Evolutionary conservation across 306 rosid genomes (phyloP), one percentile per base, ranked within the genome.

Genomic region (Carpinus viminea): DNA sequence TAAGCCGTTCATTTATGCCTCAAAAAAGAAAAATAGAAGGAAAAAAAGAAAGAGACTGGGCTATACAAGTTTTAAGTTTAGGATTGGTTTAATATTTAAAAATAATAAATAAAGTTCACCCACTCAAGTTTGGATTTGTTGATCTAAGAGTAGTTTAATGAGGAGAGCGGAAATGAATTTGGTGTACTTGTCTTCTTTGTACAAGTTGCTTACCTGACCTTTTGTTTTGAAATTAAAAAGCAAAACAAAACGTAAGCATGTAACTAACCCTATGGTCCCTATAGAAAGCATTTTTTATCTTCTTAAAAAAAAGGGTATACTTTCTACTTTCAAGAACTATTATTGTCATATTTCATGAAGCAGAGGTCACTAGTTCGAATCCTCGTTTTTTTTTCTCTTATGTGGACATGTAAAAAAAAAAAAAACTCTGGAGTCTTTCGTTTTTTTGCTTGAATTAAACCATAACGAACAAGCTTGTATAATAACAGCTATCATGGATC

Each of bases 61-160:
- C 4, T 31, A 7, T 16, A 24, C 11, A 3, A 28, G 69, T 31
- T 60, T 13, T 4, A 3, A 28, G 69, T 31, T 60, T 13, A 13
- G 3, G 68, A 28, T 28, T 62, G 41, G 4, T 15, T 17, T 82
- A 56, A 55, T 55, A 26, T 12, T 26, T 46, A 18, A 70, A 34
- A 34, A 20, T 47, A 28, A 7, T 55, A 0, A 31, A 13, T 11
- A 26, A 20, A 2, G 46, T 15, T 51, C 59, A 4, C 3, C 51
- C 20, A 24, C n/a, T 13, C 8, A 45, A 73, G 61, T 60, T 72
- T n/a, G 24, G 28, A 59, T 50, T 28, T 68, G 85, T 66, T 74
- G n/a, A 70, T 61, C 76, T 70, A 28, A 70, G 12, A 21, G 10
- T 60, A 15, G 75, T 72, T 70, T 70, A 36, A 50, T 24, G 15